Evolutionary conservation across 495 filamentous ascomycete species (phyloP).

Genomic region (Talaromyces trachyspermus): DNA sequence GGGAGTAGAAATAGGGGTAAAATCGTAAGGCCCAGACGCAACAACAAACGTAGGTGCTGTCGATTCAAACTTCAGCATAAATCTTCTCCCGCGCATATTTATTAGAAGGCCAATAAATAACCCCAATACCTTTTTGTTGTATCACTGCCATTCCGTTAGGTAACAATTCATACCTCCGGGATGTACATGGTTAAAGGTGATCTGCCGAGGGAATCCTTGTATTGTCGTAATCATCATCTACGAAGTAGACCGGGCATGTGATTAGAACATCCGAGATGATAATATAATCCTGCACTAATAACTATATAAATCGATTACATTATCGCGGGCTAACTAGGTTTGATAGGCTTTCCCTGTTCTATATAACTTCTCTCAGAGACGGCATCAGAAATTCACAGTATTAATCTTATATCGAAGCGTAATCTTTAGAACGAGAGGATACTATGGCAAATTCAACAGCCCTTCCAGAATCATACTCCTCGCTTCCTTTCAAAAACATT

Average conservation of each 20-base stretch:
- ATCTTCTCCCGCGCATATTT: background rate
- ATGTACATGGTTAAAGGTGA: background rate
- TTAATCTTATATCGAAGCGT: background rate
- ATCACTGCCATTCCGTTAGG: background rate
- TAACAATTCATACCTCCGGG: no score
- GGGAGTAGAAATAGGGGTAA: background rate
- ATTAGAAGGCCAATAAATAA: background rate
- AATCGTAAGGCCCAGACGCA: background rate
- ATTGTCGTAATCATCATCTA: background rate
- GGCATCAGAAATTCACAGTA: background rate
- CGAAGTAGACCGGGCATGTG: background rate
- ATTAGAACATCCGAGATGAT: background rate
- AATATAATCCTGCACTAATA: background rate
- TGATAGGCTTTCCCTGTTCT: background rate
- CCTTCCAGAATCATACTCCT: conserved; percentile 21
- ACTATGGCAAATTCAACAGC: conserved; percentile 2
- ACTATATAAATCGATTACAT: background rate
- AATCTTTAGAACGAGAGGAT: background rate
- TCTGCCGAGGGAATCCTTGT: background rate
- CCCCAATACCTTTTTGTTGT: background rate
- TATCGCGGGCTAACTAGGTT: background rate
- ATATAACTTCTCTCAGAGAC: background rate
- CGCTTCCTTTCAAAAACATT: conserved; percentile 39
- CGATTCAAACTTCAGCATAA: background rate
- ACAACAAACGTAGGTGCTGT: background rate